Percentiles rank a stretch among this genome's conserved stretches.
Evolutionary conservation across 805 yeast species (phyloP).

Genomic region (Lachancea sp.): DNA sequence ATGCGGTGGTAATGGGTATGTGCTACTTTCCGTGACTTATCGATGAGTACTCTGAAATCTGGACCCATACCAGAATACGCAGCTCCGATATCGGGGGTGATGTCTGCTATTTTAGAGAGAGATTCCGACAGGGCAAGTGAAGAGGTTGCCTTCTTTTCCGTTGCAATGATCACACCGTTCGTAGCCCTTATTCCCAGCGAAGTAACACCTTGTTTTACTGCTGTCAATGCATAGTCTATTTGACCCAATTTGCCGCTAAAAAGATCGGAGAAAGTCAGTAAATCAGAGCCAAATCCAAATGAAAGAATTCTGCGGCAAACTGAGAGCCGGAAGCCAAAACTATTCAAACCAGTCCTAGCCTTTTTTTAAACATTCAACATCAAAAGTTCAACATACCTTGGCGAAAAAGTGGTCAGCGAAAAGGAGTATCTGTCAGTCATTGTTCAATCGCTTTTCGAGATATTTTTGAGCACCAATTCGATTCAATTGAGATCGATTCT

Average conservation of each 20-base stretch:
- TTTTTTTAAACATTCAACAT: too few species aligned
- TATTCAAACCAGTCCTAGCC: too few species aligned
- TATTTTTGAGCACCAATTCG: not conserved
- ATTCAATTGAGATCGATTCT: not conserved
- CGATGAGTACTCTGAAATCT: slow-evolving; percentile 90
- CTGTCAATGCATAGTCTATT: slow-evolving; percentile 94
- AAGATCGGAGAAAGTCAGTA: slow-evolving; percentile 7
- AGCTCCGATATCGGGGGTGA: slow-evolving; percentile 95
- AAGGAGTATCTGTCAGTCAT: slow-evolving; percentile 99
- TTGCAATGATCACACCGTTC: slow-evolving; percentile 93
- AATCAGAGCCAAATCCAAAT: not conserved
- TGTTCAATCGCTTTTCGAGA: slow-evolving; percentile 5
- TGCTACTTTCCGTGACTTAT: slow-evolving; percentile 86
- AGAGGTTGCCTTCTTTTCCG: slow-evolving; percentile 86
- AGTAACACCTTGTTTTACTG: slow-evolving; percentile 96
- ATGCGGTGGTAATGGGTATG: slow-evolving; percentile 89
- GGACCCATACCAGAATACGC: slow-evolving; percentile 99
- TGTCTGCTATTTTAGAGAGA: slow-evolving; percentile 66
- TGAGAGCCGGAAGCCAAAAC: not conserved
- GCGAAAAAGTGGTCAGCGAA: slow-evolving; percentile 95
- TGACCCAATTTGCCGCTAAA: slow-evolving; percentile 91
- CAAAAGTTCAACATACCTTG: slow-evolving; percentile 51
- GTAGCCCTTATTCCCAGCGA: slow-evolving; percentile 92
- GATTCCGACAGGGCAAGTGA: slow-evolving; percentile 68
- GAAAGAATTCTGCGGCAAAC: too few species aligned